Evolutionary conservation across 2,329 filamentous ascomycete species (phyloP), one percentile per base, ranked within the genome.

Genomic region (Paraconiothyrium brasiliense): DNA sequence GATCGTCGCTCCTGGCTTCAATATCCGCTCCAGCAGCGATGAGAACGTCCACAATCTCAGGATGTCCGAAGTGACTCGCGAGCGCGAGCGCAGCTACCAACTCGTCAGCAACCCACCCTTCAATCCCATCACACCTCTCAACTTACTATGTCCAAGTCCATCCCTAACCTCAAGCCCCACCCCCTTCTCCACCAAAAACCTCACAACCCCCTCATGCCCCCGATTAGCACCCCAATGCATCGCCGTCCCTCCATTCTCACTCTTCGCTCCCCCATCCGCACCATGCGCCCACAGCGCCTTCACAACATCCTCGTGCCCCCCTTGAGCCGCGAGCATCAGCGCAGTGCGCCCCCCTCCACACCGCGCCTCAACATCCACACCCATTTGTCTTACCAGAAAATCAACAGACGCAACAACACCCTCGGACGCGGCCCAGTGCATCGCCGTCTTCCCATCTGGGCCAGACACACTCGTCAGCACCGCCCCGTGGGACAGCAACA

Each of bases 401-500:
- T 69, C 63, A 11, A 68, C 61, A 16, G 66, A 61, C n/a, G 69
- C 55, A 1, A 59, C 44, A 49, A 49, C 57, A 7, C 68, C 70
- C 8, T 58, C 58, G 6, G 35, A 44, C 8, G 64, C 67, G 41
- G 71, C 71, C 59, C 59, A 70, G 44, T 72, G 67, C 8, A 74
- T 57, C 30, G 59, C 65, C 35, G 64, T 69, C 43, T 65, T 66
- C 4, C 49, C 34, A 10, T 60, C 59, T 1, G 52, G 51, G 0
- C 65, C 65, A 11, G 61, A 63, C 5, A 61, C 54, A 4, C 62
- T 55, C 14, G 61, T 60, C 13, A 62, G 57, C 37, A 57, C 39
- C 6, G 65, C 69, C 6, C 71, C 68, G 30, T 67, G 27, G 16
- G 71, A 62, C 0, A 72, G 20, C 3, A 72, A 61, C 20, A 73